Conservation (phyloP, 345 rosid genomes). For the Hypericum androsaemum region DNA sequence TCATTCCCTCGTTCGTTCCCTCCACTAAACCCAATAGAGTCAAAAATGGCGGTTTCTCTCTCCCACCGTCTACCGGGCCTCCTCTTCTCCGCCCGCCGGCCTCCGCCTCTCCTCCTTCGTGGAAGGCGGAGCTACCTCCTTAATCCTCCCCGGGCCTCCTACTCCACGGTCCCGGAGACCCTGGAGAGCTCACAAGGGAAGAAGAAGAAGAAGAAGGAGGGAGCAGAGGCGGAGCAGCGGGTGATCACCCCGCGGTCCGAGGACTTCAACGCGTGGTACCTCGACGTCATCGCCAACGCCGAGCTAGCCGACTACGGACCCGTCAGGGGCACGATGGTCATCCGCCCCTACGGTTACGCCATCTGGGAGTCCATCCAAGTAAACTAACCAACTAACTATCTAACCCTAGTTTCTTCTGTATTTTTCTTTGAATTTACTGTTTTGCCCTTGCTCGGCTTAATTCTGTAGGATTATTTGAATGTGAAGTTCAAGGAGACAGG, state of each 20-base stretch:
- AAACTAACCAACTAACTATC: not conserved
- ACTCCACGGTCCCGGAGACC: constrained; percentile 13
- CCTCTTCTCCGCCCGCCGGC: constrained; percentile 10
- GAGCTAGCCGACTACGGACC: constrained; percentile 96
- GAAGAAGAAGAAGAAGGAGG: constrained; percentile 25
- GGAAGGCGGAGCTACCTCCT: too few relatives aligned
- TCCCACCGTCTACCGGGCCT: too few relatives aligned
- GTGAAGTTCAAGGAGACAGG: constrained; percentile 94
- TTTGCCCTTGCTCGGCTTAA: not conserved
- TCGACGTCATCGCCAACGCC: constrained; percentile 76
- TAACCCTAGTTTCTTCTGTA: not conserved
- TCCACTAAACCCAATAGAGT: too few relatives aligned
- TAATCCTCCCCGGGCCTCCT: constrained; percentile 19
- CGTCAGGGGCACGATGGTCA: constrained; percentile 94
- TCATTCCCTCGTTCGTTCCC: too few relatives aligned
- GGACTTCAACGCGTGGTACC: constrained; percentile 93
- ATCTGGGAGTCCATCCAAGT: constrained; percentile 99
- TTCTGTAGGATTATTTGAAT: constrained; percentile 68
- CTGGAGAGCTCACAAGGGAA: constrained; percentile 35
- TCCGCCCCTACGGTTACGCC: constrained; percentile 88
- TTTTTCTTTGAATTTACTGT: too few relatives aligned
- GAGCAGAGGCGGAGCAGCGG: constrained; percentile 24
- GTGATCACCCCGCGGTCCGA: constrained; percentile 72
- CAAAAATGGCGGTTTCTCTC: too few relatives aligned
- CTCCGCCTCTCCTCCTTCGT: too few relatives aligned